Evolutionary conservation across 371 early-diverging fungal species (phyloP).

Genomic region (Rhizopus arrhizus): DNA sequence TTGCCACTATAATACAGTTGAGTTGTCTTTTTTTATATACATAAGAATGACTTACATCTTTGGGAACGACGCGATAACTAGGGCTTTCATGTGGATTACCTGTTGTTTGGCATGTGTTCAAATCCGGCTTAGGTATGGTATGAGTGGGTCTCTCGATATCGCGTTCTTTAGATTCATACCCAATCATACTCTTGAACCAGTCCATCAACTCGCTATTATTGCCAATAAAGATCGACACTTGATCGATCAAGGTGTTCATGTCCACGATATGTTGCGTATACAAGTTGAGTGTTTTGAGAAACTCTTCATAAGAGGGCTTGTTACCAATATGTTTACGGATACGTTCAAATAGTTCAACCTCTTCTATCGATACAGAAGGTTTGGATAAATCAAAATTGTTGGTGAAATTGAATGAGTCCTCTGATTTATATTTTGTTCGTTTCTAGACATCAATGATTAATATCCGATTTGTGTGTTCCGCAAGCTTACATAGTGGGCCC

Average conservation of each 20-base stretch:
- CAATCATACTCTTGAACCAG: conserved; percentile 90
- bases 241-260: conserved; percentile 73
- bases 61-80: conserved; percentile 70
- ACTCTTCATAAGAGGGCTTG: conserved; percentile 87
- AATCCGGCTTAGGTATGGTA: conserved; percentile 55
- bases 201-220: conserved; percentile 74
- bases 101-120: conserved; percentile 45
- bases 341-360: conserved; percentile 86
- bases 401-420: not conserved
- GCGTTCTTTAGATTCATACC: conserved; percentile 69
- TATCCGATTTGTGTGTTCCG: no score
- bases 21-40: conserved; percentile 6
- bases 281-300: conserved; percentile 92
- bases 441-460: not conserved
- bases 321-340: conserved; percentile 80
- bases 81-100: conserved; percentile 62
- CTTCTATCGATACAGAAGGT: conserved; percentile 58
- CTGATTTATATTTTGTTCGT: not conserved
- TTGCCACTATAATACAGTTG: conserved; percentile 38
- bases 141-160: conserved; percentile 32
- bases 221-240: conserved; percentile 74
- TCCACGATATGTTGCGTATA: conserved; percentile 94
- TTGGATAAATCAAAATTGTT: conserved; percentile 15
- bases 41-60: conserved; percentile 44
- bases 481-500: not conserved